phyloP scores from a whole-genome alignment of 2,329 filamentous ascomycete genomes.

The Paraconiothyrium sp. region DNA sequence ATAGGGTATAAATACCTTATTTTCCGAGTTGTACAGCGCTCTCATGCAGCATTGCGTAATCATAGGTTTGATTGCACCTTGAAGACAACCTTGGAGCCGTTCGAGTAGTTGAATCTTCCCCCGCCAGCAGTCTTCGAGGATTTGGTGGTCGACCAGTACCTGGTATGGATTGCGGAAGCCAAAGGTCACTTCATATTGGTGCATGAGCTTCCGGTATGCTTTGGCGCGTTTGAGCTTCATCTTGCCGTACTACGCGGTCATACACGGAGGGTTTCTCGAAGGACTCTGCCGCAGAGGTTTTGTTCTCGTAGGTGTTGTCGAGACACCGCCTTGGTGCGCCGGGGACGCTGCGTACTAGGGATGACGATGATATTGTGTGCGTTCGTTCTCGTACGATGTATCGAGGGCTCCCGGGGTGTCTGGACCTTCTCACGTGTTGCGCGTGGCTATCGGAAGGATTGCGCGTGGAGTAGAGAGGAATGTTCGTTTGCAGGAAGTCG shows the following conservation, averaged over 20 bases:
- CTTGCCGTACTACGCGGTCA: neutral
- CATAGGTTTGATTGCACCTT: conserved; percentile 86
- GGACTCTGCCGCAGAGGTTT: neutral
- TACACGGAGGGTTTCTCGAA: neutral
- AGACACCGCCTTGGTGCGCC: neutral
- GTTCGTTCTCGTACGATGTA: neutral
- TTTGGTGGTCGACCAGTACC: conserved; percentile 79
- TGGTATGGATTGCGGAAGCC: conserved; percentile 95
- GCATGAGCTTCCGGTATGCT: conserved; percentile 90
- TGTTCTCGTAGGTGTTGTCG: neutral
- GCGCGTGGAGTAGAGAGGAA: conserved; percentile 11
- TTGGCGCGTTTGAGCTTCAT: conserved; percentile 48
- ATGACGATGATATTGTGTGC: neutral
- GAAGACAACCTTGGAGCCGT: conserved; percentile 81
- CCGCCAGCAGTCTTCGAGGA: conserved; percentile 80
- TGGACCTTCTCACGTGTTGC: neutral
- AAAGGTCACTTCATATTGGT: conserved; percentile 83
- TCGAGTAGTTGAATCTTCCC: conserved; percentile 88
- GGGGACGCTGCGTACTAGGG: neutral
- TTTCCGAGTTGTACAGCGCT: conserved; percentile 74
- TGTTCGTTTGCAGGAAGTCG: conserved; percentile 1
- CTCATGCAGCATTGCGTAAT: conserved; percentile 68
- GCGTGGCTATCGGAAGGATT: conserved; percentile 12
- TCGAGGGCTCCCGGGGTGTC: too few species aligned
- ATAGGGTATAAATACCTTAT: conserved; percentile 23